These are phyloP conservation scores for Ceratocystis papillata DNA, from an alignment of 2,329 filamentous ascomycete species.

Conservation along the genomic window DNA sequence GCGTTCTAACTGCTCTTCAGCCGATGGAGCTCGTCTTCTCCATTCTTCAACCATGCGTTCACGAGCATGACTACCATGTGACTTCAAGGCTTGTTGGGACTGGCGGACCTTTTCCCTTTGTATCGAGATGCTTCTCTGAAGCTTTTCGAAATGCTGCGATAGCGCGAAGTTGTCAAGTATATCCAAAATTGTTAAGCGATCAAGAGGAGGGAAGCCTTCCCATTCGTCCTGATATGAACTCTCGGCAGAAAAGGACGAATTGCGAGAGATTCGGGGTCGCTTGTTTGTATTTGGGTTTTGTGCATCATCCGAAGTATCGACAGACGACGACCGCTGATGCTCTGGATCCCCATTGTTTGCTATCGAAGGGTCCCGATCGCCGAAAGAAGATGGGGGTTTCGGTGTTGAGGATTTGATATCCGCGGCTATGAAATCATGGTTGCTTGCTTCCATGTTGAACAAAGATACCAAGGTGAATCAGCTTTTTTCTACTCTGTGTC, in stretches of 20 bases:
- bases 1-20: conserved; percentile 84
- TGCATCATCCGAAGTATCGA: conserved; percentile 25
- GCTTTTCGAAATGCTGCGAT: conserved; percentile 78
- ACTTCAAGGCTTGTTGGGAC: conserved; percentile 70
- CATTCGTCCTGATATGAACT: conserved; percentile 82
- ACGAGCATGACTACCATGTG: conserved; percentile 64
- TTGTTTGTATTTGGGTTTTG: conserved; percentile 34
- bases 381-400: background rate
- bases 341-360: conserved; percentile 25
- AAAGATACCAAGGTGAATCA: no score
- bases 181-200: conserved; percentile 84
- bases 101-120: conserved; percentile 78
- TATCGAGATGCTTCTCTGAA: conserved; percentile 69
- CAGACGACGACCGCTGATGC: background rate
- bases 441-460: background rate
- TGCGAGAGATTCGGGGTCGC: conserved; percentile 57
- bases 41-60: conserved; percentile 88
- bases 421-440: background rate
- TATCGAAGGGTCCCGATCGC: conserved; percentile 34
- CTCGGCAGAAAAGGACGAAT: conserved; percentile 70
- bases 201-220: conserved; percentile 75
- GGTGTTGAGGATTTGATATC: background rate
- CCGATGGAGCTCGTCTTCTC: conserved; percentile 72
- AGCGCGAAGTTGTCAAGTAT: conserved; percentile 88
- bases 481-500: background rate